These are phyloP conservation scores for Nepenthes alata DNA, from an alignment of 179 eudicot genomes.

Conservation along the genomic window DNA sequence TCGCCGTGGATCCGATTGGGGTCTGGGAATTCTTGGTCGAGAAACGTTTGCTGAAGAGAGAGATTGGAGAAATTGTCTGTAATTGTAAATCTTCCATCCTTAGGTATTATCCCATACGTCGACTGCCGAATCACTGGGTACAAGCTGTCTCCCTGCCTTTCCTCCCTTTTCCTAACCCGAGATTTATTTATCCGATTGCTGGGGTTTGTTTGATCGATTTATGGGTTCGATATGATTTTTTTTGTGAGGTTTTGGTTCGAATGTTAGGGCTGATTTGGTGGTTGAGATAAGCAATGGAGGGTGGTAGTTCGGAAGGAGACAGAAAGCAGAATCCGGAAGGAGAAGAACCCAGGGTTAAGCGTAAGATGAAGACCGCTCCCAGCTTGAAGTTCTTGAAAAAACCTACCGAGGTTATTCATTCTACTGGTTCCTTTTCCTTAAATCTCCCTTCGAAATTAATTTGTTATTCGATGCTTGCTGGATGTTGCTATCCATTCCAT, in stretches of 20 bases:
- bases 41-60: neutral
- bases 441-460: neutral
- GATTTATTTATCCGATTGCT: neutral
- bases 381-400: conserved; percentile 69
- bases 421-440: neutral
- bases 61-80: neutral
- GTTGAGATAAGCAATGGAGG: conserved; percentile 2
- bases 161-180: neutral
- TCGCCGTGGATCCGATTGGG: conserved; percentile 14
- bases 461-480: neutral
- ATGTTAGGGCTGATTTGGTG: neutral
- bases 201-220: neutral
- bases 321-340: conserved; percentile 25
- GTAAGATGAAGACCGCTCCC: conserved; percentile 92
- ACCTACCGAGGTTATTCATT: conserved; percentile 54
- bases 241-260: neutral
- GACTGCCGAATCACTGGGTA: neutral
- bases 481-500: neutral
- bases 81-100: too few relatives aligned
- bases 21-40: conserved; percentile 11
- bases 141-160: neutral
- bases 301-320: conserved; percentile 30
- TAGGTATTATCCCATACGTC: too few relatives aligned
- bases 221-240: neutral
- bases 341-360: conserved; percentile 47